Conservation (phyloP, 352 stramenopile species). For the Phytopythium helicoides region DNA sequence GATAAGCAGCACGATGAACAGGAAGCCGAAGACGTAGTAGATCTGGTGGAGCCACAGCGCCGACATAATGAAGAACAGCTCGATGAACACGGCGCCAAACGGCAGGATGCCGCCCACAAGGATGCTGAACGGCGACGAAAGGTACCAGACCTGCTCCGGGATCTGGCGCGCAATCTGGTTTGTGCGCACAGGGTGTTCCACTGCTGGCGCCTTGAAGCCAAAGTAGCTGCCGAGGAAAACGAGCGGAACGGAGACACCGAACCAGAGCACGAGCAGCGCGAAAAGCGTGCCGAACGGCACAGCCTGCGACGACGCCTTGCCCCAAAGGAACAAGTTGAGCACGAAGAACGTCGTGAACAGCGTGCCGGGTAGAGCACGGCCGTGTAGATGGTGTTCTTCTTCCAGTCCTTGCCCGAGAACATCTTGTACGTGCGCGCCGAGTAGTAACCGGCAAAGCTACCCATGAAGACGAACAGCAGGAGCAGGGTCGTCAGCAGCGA, state of each 20-base stretch:
- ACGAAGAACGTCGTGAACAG: conserved; percentile 95
- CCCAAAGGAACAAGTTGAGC: conserved; percentile 95
- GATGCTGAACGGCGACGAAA: conserved; percentile 92
- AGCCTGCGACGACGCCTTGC: conserved; percentile 80
- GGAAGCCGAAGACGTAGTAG: conserved; percentile 99
- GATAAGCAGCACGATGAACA: conserved; percentile 98
- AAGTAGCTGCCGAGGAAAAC: conserved; percentile 99
- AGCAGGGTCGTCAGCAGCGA: conserved; percentile 96
- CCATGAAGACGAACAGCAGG: conserved; percentile 98
- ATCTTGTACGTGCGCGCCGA: conserved; percentile 98
- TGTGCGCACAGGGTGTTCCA: conserved; percentile 88
- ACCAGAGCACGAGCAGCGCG: conserved; percentile 97
- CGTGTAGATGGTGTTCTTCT: conserved; percentile 95
- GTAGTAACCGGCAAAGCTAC: conserved; percentile 96
- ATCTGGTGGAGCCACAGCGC: conserved; percentile 99
- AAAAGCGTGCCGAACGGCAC: conserved; percentile 98
- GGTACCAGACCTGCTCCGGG: conserved; percentile 95
- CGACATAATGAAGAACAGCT: conserved; percentile 99
- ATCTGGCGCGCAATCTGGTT: conserved; percentile 92
- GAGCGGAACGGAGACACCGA: conserved; percentile 97
- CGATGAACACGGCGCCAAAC: conserved; percentile 99
- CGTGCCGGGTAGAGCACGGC: conserved; percentile 92
- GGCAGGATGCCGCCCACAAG: conserved; percentile 97
- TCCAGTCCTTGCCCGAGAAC: conserved; percentile 97
- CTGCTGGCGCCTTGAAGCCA: conserved; percentile 87